Conservation (phyloP, 176 grass and related monocot genomes). For the Leersia perrieri region DNA sequence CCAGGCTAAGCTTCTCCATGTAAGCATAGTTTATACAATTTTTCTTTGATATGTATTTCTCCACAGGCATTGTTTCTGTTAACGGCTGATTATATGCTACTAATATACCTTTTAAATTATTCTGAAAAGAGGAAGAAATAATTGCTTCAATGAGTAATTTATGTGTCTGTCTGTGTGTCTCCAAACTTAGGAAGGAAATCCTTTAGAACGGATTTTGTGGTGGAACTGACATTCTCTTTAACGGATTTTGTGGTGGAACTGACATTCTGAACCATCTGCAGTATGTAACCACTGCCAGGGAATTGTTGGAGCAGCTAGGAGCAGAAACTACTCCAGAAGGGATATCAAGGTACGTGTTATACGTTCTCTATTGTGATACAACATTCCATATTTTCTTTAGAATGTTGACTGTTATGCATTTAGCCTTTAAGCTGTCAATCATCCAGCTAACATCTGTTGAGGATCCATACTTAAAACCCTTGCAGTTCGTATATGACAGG, state of each 20-base stretch:
- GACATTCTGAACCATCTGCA: slow-evolving; percentile 33
- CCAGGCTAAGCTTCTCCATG: slow-evolving; percentile 85
- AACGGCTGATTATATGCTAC: background rate
- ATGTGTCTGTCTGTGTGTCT: background rate
- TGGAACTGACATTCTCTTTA: slow-evolving; percentile 11
- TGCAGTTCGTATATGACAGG: background rate
- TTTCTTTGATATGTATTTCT: background rate
- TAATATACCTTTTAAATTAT: background rate
- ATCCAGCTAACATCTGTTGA: background rate
- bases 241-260: background rate
- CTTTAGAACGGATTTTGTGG: background rate
- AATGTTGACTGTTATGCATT: background rate
- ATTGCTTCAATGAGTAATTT: background rate
- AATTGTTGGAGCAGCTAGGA: slow-evolving; percentile 83
- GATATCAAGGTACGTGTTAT: slow-evolving; percentile 38
- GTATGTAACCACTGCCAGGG: slow-evolving; percentile 90
- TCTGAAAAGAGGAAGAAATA: background rate
- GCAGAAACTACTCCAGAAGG: slow-evolving; percentile 72
- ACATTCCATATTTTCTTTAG: background rate
- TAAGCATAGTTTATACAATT: background rate
- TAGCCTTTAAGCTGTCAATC: slow-evolving; percentile 5
- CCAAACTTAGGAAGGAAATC: no score
- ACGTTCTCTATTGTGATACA: background rate
- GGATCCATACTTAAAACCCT: background rate
- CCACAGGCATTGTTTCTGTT: background rate